Evolutionary conservation across 768 basidiomycete genomes (phyloP), one percentile per base, ranked within the genome.

Genomic region (Asterophora parasitica): DNA sequence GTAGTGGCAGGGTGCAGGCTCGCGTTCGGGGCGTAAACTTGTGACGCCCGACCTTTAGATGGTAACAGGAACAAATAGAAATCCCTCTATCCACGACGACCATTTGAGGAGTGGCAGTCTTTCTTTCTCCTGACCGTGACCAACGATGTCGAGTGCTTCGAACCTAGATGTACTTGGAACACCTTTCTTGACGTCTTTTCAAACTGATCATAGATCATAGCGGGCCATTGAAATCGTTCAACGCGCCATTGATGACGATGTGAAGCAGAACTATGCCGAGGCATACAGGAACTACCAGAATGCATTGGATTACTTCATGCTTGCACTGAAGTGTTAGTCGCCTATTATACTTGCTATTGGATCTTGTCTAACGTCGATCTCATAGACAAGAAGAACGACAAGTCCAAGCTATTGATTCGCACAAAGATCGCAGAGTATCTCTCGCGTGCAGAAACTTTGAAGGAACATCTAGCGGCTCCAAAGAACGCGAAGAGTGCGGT

Each of bases 241-340:
- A 69, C 80, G 81, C 54, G 93, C 93, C 48, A 94, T 95, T 59
- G 92, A 93, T 48, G 86, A 90, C 53, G 96, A 99, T 70, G 76
- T 78, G 52, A 92, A 92, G 65, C 85, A 88, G 66, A 91, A 96
- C 68, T 99, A 97, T 70, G 72, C 79, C 5, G 92, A 94, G 59
- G 94, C 94, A 15, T 95, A 91, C 79, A 94, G 89, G 71, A 79
- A 83, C 55, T 96, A 96, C 70, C 85, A 88, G 74, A 95, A 97
- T 75, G 78, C 91, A 1, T 78, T 98, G 50, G 96, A 99, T 63
- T 99, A 95, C 65, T 99, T 99, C 67, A 92, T 97, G 88, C 88
- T 97, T 55, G 93, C 94, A 7, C 74, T 92, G 63, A 94, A 93
- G 68, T 94, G 92, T 93, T 54, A 49, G 81, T 68, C 36, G 5